Base-by-base conservation (phyloP, 2,329 filamentous ascomycete genomes). In the Colletotrichum tanaceti region DNA sequence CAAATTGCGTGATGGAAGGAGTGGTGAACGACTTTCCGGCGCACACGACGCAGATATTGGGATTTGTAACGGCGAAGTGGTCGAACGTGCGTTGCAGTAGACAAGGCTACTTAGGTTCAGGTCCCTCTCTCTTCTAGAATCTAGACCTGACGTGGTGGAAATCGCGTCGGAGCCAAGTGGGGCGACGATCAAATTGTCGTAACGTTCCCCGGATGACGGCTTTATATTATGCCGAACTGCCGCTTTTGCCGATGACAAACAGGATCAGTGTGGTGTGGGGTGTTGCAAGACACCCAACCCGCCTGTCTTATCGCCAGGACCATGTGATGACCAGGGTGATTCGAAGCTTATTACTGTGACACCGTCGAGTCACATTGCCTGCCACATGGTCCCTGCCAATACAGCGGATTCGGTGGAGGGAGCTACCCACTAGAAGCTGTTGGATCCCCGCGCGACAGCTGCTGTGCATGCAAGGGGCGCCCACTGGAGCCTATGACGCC, bases 401-500 rank as follows among this genome's bases (percentile, higher is more conserved):
- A 55, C 65, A 68, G 65, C 46, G 65, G 59, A 54, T 54, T 68
- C 62, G 55, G 62, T 43, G 49, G 65, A 68, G 55, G 22, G 44
- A 59, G 61, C 61, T 49, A 59, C 49, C 61, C 62, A 68, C 61
- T 22, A 65, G 58, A 65, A 68, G 62, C 65, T 57, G 38, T 46
- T 55, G n/a, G n/a, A n/a, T 22, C 55, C 53, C 38, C 24, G 28
- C 24, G 28, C 54, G 53, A 68, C 67, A 58, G 58, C 43, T 69
- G 61, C 50, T 53, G 60, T 16, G 60, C 53, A 68, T 67, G 67
- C 63, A 67, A 70, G 64, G 67, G 63, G 58, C 63, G 10, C 22
- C 22, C 38, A 58, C 54, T 52, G 63, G 49, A 68, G 65, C 64
- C 58, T 68, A 70, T 70, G 68, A 70, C 68, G 68, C 68, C 68